Conservation (phyloP, 2,329 filamentous ascomycete species). For the Arthroderma sp. region DNA sequence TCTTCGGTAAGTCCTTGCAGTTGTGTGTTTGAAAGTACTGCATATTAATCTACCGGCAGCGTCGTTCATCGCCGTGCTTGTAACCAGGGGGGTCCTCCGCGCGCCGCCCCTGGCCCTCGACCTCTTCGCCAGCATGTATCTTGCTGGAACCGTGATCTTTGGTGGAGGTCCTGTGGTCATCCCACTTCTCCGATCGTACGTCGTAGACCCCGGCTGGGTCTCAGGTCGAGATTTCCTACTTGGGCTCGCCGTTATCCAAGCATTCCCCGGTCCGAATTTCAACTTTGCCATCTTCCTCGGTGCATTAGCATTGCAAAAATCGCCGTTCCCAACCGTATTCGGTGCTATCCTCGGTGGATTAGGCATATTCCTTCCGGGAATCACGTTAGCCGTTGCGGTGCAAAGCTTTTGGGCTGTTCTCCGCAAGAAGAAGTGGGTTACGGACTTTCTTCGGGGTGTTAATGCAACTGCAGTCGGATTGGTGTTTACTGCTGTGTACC, state of each 20-base stretch:
- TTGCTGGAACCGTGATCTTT: constrained; percentile 58
- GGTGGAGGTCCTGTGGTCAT: constrained; percentile 56
- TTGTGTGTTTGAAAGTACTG: neutral
- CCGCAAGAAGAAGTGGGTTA: constrained; percentile 37
- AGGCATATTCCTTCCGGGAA: constrained; percentile 30
- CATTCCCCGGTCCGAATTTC: constrained; percentile 50
- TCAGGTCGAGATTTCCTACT: constrained; percentile 58
- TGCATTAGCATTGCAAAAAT: constrained; percentile 35
- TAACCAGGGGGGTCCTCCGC: constrained; percentile 33
- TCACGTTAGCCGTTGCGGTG: constrained; percentile 24
- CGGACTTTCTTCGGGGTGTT: constrained; percentile 41
- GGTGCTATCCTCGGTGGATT: constrained; percentile 44
- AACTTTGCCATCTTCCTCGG: constrained; percentile 48
- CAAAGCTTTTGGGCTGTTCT: constrained; percentile 45
- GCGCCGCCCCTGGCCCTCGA: constrained; percentile 40
- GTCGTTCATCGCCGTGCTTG: constrained; percentile 48
- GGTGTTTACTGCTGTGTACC: constrained; percentile 53
- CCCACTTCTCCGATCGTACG: constrained; percentile 47
- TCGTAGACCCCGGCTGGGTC: constrained; percentile 60
- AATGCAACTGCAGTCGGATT: constrained; percentile 51
- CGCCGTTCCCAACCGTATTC: constrained; percentile 21
- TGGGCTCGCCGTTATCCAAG: constrained; percentile 58
- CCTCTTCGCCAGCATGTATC: constrained; percentile 61
- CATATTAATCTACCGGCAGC: constrained; percentile 18
- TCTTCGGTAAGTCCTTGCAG: constrained; percentile 34